Conservation (phyloP, 2,329 filamentous ascomycete genomes). For the Apiospora kogelbergensis region DNA sequence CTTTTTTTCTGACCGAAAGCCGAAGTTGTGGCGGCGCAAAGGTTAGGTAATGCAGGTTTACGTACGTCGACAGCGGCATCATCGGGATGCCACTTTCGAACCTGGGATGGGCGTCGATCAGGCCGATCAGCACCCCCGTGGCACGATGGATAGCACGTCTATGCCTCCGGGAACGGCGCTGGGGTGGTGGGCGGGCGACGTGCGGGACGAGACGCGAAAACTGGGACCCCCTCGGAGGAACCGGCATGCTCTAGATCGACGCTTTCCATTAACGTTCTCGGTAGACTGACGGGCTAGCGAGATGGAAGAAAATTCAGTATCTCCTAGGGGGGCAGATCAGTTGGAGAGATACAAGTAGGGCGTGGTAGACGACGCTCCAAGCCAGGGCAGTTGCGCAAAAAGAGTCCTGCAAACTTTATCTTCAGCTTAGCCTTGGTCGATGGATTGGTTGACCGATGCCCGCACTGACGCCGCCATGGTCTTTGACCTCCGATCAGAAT, state of each 20-base stretch:
- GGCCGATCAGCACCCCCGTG: not conserved
- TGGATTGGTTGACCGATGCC: not conserved
- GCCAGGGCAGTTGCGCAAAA: not conserved
- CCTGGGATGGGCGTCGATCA: not conserved
- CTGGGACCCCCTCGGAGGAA: not conserved
- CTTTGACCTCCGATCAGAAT: not conserved
- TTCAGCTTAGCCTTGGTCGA: not conserved
- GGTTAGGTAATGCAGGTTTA: not conserved
- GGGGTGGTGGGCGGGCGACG: not conserved
- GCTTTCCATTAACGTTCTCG: not conserved
- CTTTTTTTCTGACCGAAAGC: not conserved
- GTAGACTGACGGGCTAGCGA: not conserved
- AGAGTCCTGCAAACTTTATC: not conserved
- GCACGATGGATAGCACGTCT: not conserved
- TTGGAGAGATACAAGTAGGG: not conserved
- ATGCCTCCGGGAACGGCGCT: not conserved
- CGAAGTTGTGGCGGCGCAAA: not conserved
- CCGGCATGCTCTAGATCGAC: not conserved
- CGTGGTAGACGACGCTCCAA: not conserved
- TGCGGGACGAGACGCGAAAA: slow-evolving; percentile 7
- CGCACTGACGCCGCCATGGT: not conserved
- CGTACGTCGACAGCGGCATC: not conserved
- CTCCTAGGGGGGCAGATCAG: not conserved
- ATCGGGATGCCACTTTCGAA: not conserved
- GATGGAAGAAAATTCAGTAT: not conserved